Percentiles rank a stretch among this genome's conserved stretches.
Conservation (phyloP, 805 yeast genomes). For the Hagleromyces aurorensis region DNA sequence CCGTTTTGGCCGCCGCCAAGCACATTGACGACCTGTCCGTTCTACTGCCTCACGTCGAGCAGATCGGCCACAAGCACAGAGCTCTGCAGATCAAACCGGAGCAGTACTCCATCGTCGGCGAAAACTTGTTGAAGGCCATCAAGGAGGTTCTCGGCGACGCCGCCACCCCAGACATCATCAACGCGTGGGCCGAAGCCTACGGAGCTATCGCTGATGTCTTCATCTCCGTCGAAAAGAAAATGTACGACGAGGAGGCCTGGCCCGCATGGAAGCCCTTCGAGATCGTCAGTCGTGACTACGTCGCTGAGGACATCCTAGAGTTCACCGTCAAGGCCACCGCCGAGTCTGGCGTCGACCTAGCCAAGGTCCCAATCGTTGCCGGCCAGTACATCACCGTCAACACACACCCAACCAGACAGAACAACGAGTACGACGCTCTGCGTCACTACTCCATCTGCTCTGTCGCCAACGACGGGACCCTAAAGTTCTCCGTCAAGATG, state of each 20-base stretch:
- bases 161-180: conserved; percentile 52
- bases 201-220: conserved; percentile 52
- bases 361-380: conserved; percentile 25
- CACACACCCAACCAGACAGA: conserved; percentile 30
- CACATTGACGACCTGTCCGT: conserved; percentile 52
- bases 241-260: conserved; percentile 49
- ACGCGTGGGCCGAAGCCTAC: conserved; percentile 63
- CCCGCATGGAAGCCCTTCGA: conserved; percentile 47
- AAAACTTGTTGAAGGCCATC: conserved; percentile 46
- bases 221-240: conserved; percentile 44
- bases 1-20: conserved; percentile 54
- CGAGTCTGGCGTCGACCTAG: conserved; percentile 28
- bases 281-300: conserved; percentile 36
- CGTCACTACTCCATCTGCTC: conserved; percentile 57
- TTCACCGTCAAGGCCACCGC: conserved; percentile 43
- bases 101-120: conserved; percentile 61
- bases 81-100: conserved; percentile 56
- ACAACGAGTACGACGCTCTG: conserved; percentile 36
- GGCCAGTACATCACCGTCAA: conserved; percentile 37
- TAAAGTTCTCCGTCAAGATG: conserved; percentile 52
- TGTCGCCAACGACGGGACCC: conserved; percentile 31
- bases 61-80: conserved; percentile 58
- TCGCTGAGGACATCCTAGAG: conserved; percentile 41
- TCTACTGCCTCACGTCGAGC: conserved; percentile 45
- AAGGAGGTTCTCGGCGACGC: conserved; percentile 45